Base-by-base conservation (phyloP, 805 yeast species). In the Candida oleophila region DNA sequence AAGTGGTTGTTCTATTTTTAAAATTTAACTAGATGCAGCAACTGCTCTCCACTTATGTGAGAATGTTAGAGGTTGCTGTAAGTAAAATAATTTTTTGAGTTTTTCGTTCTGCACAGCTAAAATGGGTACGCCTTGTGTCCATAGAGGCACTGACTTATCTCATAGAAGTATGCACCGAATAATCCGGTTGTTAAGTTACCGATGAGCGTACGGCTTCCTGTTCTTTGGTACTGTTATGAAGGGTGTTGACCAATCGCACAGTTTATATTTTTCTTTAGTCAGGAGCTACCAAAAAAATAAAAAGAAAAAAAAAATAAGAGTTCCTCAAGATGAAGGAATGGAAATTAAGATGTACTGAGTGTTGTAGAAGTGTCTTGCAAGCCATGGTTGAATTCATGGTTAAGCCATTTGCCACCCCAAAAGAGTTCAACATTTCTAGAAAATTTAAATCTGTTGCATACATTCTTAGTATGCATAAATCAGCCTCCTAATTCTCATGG, bases 161-260 rank as follows among this genome's bases (percentile, higher is more conserved):
- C 14, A 14, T 33, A 15, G 36, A 33, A 33, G 14, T 7, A 16
- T 36, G 39, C 39, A 36, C 39, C 39, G 39, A 36, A 36, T 36
- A 11, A 15, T 18, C 22, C 39, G 39, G 39, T 36, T 36, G 39
- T 36, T 16, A 36, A 22, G 39, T 20, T 16, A 36, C 5, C 22
- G 22, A 16, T 36, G 39, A 5, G 16, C 30, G 30, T 25, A 11
- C 30, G 30, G 30, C 39, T 22, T 18, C 21, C n/a, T n/a, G n/a
- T n/a, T n/a, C n/a, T n/a, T 15, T 19, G 18, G 14, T 36, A 16
- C 39, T 4, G 39, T n/a, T 36, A 20, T 4, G 16, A 36, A 4
- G 14, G 39, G 39, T 36, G 20, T 20, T 12, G 39, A 22, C 9
- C 22, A 20, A 16, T 34, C 12, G 9, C 37, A 28, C 11, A 28